Evolutionary conservation across 495 filamentous ascomycete genomes (phyloP).

Genomic region (Aspergillus campestris): DNA sequence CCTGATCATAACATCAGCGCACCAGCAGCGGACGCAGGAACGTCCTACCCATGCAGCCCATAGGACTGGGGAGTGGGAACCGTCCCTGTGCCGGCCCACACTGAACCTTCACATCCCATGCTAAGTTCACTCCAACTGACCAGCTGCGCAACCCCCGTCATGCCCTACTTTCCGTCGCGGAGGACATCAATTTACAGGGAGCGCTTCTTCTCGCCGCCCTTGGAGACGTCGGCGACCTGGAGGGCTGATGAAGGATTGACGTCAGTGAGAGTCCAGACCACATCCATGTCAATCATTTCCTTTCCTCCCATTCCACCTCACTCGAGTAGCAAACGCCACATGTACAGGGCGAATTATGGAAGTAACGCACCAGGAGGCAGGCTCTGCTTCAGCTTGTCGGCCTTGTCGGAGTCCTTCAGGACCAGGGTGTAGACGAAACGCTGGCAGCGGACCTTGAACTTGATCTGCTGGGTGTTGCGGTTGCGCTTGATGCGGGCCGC

Average conservation of each 20-base stretch:
- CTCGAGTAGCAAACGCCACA: too few relatives aligned
- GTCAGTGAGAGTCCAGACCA: slow-evolving; percentile 18
- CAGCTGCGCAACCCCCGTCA: slow-evolving; percentile 23
- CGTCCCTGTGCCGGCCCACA: slow-evolving; percentile 32
- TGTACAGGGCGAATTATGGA: neutral
- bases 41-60: slow-evolving; percentile 4
- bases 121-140: slow-evolving; percentile 22
- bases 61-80: neutral
- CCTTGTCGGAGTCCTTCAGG: slow-evolving; percentile 96
- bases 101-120: slow-evolving; percentile 19
- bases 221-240: slow-evolving; percentile 67
- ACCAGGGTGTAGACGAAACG: slow-evolving; percentile 93
- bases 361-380: slow-evolving; percentile 78
- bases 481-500: slow-evolving; percentile 97
- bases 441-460: slow-evolving; percentile 99
- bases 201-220: slow-evolving; percentile 61
- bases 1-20: slow-evolving; percentile 6
- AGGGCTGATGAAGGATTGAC: slow-evolving; percentile 43
- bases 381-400: slow-evolving; percentile 99
- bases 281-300: too few relatives aligned
- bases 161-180: slow-evolving; percentile 14
- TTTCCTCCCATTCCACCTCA: too few relatives aligned
- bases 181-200: slow-evolving; percentile 29
- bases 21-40: slow-evolving; percentile 27
- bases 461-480: slow-evolving; percentile 77